phyloP scores from a whole-genome alignment of 345 rosid species.

The Brassica juncea region DNA sequence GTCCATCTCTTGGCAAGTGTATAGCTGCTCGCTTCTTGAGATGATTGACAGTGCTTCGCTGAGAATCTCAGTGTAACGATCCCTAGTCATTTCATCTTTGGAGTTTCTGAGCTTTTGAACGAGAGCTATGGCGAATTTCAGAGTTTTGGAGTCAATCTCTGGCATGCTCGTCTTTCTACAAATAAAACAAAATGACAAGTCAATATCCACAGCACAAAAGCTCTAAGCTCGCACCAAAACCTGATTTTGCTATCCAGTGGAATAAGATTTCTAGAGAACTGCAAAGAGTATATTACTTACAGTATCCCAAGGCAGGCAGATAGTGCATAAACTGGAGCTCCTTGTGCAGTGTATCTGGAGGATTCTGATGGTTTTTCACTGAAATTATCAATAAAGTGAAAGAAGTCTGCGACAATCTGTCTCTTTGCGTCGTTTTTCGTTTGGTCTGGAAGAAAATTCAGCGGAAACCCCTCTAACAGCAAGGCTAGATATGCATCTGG shows the following conservation, averaged over 20 bases:
- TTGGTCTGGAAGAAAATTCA: conserved; percentile 56
- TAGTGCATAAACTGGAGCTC: conserved; percentile 61
- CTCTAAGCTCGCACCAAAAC: conserved; percentile 36
- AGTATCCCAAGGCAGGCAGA: conserved; percentile 70
- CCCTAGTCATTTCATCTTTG: conserved; percentile 39
- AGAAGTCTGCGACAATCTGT: conserved; percentile 60
- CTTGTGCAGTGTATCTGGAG: conserved; percentile 45
- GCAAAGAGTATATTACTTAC: conserved; percentile 50
- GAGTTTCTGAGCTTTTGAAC: conserved; percentile 46
- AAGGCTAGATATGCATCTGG: conserved; percentile 56
- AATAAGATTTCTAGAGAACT: background rate
- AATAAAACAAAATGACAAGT: conserved; percentile 6
- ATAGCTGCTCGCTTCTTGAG: conserved; percentile 55
- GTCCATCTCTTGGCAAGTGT: conserved; percentile 63
- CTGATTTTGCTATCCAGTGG: conserved; percentile 35
- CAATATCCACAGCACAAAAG: background rate
- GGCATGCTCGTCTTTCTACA: conserved; percentile 61
- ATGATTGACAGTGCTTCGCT: conserved; percentile 53
- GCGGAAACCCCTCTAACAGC: conserved; percentile 77
- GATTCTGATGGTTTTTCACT: conserved; percentile 36
- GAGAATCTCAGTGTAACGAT: conserved; percentile 49
- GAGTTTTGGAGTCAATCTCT: conserved; percentile 63
- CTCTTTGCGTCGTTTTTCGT: conserved; percentile 51
- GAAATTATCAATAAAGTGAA: conserved; percentile 52
- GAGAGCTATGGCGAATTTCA: conserved; percentile 53